Evolutionary conservation across 2,329 filamentous ascomycete species (phyloP), one percentile per base, ranked within the genome.

Genomic region (Ophiostoma piceae): DNA sequence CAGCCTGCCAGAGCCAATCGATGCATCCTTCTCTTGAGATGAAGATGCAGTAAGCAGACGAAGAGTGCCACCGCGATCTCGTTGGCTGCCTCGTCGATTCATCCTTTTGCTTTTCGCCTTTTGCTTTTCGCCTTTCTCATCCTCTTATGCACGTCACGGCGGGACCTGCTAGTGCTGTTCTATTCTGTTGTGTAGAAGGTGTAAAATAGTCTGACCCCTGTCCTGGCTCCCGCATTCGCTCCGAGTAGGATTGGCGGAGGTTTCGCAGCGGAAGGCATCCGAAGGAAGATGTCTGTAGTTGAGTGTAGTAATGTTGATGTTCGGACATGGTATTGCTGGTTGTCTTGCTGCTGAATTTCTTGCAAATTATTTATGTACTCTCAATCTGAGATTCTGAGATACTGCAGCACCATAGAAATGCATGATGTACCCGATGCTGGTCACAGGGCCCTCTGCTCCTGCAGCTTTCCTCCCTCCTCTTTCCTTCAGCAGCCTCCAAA

Each of bases 81-180:
- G 29, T 62, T 62, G 26, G 26, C 26, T 32, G 26, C 57, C 57
- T 62, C 57, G 57, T n/a, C 57, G 29, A 9, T 22, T 29, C 54
- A 29, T 26, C 8, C 3, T 22, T 26, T 29, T 29, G 26, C 26
- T 29, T 29, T 29, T 29, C 26, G 26, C 26, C 47, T 47, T 14
- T 22, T 54, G n/a, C 47, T 43, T 62, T 57, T 57, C 37, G 57
- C 22, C 26, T 54, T n/a, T 19, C 19, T 39, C 35, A 5, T 16
- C 57, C 57, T 57, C 26, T 57, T 12, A 62, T 62, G 57, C 57
- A 62, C 57, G 57, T 62, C 57, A 62, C 29, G 3, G 22, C n/a
- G 22, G 51, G 51, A 57, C n/a, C 16, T 35, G 35, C 35, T 35
- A 35, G 35, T 35, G 35, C 5, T 8, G 3, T 35, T n/a, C 7